These are phyloP conservation scores for Epichloe gansuensis DNA, from an alignment of 2,329 filamentous ascomycete genomes.

Conservation along the genomic window DNA sequence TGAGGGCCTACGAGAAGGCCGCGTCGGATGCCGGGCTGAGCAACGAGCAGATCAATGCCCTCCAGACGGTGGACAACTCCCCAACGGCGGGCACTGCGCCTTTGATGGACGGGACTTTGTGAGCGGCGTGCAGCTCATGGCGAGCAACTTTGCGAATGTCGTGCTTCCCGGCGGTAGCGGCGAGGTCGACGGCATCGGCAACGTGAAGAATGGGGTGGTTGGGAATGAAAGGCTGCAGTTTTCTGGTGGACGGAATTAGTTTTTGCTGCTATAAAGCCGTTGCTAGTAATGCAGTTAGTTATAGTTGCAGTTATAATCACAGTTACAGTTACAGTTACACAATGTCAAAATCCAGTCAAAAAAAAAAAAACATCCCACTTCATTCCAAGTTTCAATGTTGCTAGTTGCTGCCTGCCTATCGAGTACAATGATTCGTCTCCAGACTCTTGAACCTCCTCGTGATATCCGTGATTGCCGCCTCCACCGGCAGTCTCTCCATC, in stretches of 20 bases:
- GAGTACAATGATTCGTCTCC: not conserved
- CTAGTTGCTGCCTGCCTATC: no score
- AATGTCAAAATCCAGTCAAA: no score
- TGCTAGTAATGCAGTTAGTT: no score
- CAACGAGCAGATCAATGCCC: conserved; percentile 30
- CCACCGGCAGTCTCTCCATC: conserved; percentile 58
- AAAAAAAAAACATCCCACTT: no score
- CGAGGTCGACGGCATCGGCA: conserved; percentile 34
- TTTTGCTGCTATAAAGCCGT: no score
- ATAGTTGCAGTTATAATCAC: no score
- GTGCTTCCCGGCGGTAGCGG: conserved; percentile 39
- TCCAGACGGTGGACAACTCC: conserved; percentile 48
- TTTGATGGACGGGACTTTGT: conserved; percentile 44
- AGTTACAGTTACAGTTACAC: no score
- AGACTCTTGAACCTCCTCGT: conserved; percentile 15
- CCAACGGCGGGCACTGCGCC: conserved; percentile 44
- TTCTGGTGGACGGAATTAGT: not conserved
- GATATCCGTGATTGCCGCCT: conserved; percentile 45
- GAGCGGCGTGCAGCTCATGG: conserved; percentile 44
- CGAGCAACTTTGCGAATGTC: conserved; percentile 38
- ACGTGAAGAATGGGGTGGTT: conserved; percentile 29
- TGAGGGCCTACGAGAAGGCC: conserved; percentile 38
- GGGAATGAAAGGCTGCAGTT: conserved; percentile 7
- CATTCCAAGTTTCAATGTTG: no score
- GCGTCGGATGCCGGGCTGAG: conserved; percentile 31